Conservation (phyloP, 768 basidiomycete species). For the Floccularia luteovirens region DNA sequence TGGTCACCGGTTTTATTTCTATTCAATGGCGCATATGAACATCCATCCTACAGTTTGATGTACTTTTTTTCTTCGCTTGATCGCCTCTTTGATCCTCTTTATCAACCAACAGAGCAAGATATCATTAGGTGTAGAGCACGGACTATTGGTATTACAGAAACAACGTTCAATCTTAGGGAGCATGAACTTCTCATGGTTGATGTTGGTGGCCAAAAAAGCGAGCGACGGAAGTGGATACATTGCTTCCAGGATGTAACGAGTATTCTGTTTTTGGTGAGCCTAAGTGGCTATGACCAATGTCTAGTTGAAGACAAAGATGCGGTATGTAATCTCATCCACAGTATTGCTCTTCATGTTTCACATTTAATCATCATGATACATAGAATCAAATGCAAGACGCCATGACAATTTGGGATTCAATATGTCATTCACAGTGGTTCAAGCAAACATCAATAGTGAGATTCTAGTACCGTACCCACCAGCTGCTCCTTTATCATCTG, state of each 20-base stretch:
- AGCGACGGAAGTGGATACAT: conserved; percentile 90
- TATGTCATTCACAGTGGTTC: conserved; percentile 98
- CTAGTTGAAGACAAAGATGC: conserved; percentile 89
- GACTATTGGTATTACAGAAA: conserved; percentile 89
- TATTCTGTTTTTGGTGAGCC: conserved; percentile 84
- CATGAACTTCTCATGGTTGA: conserved; percentile 92
- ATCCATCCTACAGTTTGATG: conserved; percentile 33
- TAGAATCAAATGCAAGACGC: conserved; percentile 99
- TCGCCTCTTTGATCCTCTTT: conserved; percentile 68
- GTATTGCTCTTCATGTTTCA: neutral
- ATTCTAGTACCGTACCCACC: conserved; percentile 6
- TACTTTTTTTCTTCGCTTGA: conserved; percentile 81
- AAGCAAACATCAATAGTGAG: conserved; percentile 86
- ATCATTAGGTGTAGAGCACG: conserved; percentile 82
- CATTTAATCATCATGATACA: neutral
- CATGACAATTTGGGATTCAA: conserved; percentile 98
- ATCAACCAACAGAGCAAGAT: conserved; percentile 76
- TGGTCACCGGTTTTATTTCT: conserved; percentile 3
- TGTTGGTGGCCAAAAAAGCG: conserved; percentile 90
- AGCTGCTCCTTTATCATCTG: conserved; percentile 3
- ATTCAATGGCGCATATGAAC: conserved; percentile 2
- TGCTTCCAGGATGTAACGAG: conserved; percentile 94
- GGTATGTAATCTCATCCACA: conserved; percentile 36
- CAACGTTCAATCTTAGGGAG: conserved; percentile 69
- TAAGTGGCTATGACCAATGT: conserved; percentile 93